Evolutionary conservation across 2,329 filamentous ascomycete genomes (phyloP).

Genomic region (Byssoonygena ceratinophila): DNA sequence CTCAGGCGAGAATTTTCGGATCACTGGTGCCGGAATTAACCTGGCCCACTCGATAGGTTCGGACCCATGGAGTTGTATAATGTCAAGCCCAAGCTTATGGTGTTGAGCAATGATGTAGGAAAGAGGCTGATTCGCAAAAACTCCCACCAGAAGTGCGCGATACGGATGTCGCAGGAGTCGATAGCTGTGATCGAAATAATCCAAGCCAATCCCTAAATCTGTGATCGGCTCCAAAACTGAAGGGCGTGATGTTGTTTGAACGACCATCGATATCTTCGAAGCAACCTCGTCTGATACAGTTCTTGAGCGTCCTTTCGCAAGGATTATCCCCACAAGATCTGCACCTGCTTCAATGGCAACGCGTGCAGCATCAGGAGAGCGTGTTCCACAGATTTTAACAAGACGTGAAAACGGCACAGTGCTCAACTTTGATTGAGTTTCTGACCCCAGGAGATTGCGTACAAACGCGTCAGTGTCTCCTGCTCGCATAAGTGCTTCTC

Average conservation of each 20-base stretch:
- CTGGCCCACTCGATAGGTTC: conserved; percentile 88
- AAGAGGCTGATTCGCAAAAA: conserved; percentile 85
- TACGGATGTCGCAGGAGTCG: conserved; percentile 40
- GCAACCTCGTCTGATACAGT: conserved; percentile 70
- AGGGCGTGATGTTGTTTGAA: conserved; percentile 46
- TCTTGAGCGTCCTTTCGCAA: conserved; percentile 71
- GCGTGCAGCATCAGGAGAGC: conserved; percentile 67
- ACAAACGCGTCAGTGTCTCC: conserved; percentile 75
- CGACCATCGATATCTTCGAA: conserved; percentile 63
- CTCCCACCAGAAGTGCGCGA: conserved; percentile 74
- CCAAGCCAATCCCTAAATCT: conserved; percentile 29
- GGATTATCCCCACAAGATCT: conserved; percentile 84
- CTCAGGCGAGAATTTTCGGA: conserved; percentile 70
- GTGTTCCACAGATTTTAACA: conserved; percentile 92
- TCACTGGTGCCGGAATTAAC: conserved; percentile 82
- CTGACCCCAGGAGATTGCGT: conserved; percentile 61
- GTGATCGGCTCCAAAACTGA: conserved; percentile 17
- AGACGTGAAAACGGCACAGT: conserved; percentile 41
- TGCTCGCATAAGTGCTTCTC: conserved; percentile 91
- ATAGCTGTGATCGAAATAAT: conserved; percentile 59
- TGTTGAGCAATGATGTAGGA: conserved; percentile 72
- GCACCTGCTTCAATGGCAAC: conserved; percentile 77
- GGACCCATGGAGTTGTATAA: conserved; percentile 84
- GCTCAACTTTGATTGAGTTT: conserved; percentile 20
- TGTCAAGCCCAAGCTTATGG: conserved; percentile 63